Percentiles rank a stretch among this genome's conserved stretches.
Evolutionary conservation across 768 basidiomycete genomes (phyloP).

Genomic region (Termitomyces heimii): DNA sequence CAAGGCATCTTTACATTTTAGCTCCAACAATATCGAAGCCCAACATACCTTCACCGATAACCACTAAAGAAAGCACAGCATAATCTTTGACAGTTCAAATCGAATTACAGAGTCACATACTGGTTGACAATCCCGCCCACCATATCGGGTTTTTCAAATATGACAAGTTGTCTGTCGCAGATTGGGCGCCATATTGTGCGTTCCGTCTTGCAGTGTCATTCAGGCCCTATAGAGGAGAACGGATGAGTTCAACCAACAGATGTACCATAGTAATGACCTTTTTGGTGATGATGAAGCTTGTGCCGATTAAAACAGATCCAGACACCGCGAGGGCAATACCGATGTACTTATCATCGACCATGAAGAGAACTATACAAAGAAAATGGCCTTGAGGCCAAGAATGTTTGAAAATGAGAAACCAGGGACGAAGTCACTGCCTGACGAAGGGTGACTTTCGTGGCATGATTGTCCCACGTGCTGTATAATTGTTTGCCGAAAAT

Average conservation of each 20-base stretch:
- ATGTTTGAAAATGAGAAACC: background rate
- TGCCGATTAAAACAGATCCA: conserved; percentile 84
- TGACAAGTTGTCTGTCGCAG: conserved; percentile 75
- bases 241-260: background rate
- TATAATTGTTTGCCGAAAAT: conserved; percentile 4
- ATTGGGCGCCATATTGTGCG: conserved; percentile 37
- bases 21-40: background rate
- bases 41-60: conserved; percentile 79
- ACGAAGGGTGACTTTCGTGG: conserved; percentile 10
- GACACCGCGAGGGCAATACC: conserved; percentile 86
- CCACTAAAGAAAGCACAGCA: conserved; percentile 46
- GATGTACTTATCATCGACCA: conserved; percentile 94
- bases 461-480: conserved; percentile 17
- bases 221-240: conserved; percentile 56
- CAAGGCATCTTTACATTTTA: conserved; percentile 3
- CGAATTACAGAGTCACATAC: conserved; percentile 45
- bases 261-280: conserved; percentile 49
- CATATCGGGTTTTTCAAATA: conserved; percentile 92
- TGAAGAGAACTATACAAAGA: conserved; percentile 19
- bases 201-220: conserved; percentile 72
- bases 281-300: conserved; percentile 98
- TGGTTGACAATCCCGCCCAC: conserved; percentile 93
- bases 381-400: conserved; percentile 13
- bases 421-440: background rate
- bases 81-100: conserved; percentile 1